Percentiles rank a stretch among this genome's conserved stretches.
Evolutionary conservation across 1,284 basidiomycete species (phyloP).

Genomic region (Mycosarcoma mackinlayi): DNA sequence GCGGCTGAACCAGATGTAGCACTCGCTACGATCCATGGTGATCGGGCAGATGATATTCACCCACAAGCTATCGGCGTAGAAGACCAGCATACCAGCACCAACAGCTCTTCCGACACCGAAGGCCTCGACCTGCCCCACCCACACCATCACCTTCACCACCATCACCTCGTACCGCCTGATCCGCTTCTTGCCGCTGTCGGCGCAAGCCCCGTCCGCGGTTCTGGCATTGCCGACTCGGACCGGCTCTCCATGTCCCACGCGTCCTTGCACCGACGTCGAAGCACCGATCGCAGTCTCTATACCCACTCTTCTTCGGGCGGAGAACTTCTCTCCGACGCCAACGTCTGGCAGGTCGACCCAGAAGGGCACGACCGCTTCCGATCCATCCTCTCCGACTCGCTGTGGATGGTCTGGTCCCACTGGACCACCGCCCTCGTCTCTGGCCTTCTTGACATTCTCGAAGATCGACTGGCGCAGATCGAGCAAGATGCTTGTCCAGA

Average conservation of each 20-base stretch:
- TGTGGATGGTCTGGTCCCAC: slow-evolving; percentile 53
- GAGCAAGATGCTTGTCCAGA: slow-evolving; percentile 15
- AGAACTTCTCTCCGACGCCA: slow-evolving; percentile 4
- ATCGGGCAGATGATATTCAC: not conserved
- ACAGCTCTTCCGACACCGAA: slow-evolving; percentile 30
- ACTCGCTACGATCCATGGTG: slow-evolving; percentile 2
- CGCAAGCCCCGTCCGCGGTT: slow-evolving; percentile 22
- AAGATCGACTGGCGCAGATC: slow-evolving; percentile 35
- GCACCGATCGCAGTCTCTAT: slow-evolving; percentile 33
- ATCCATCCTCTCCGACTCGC: slow-evolving; percentile 37
- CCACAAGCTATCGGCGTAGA: not conserved
- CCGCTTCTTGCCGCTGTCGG: slow-evolving; percentile 47
- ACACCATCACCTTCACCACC: slow-evolving; percentile 14
- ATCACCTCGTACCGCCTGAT: slow-evolving; percentile 38
- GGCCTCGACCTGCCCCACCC: slow-evolving; percentile 7
- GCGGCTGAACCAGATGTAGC: slow-evolving; percentile 11
- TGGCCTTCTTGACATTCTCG: slow-evolving; percentile 38
- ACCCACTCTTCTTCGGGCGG: slow-evolving; percentile 25
- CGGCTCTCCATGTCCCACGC: slow-evolving; percentile 24
- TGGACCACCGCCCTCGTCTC: slow-evolving; percentile 45
- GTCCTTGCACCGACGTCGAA: slow-evolving; percentile 16
- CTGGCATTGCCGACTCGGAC: slow-evolving; percentile 32
- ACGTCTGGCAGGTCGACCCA: not conserved
- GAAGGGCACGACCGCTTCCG: slow-evolving; percentile 12
- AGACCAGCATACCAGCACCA: slow-evolving; percentile 32